Conservation (phyloP, 176 grass and related monocot genomes). For the Aegilops bicornis region DNA sequence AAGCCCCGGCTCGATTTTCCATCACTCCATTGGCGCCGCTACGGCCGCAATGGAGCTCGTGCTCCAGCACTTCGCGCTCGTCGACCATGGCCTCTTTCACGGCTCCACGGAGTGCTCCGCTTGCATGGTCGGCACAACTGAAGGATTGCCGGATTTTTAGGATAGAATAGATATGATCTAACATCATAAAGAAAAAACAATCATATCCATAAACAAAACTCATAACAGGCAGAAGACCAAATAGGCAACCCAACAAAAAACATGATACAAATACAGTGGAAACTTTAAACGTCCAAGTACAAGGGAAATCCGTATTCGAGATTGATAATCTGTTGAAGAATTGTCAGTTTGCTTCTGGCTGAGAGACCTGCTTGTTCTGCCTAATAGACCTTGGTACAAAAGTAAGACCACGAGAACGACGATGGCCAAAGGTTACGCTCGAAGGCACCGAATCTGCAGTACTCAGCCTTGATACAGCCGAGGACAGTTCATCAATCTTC, state of each 20-base stretch:
- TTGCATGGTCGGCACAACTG: no score
- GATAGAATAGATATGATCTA: no score
- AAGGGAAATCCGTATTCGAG: background rate
- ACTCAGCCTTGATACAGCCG: conserved; percentile 68
- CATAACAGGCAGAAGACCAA: no score
- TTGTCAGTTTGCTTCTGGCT: conserved; percentile 43
- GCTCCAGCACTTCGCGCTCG: no score
- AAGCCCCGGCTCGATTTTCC: no score
- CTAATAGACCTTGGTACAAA: conserved; percentile 74
- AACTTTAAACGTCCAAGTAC: background rate
- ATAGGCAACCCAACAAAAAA: background rate
- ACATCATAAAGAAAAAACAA: no score
- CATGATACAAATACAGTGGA: background rate
- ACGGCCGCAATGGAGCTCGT: no score
- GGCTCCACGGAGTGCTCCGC: no score
- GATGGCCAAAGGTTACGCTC: conserved; percentile 61
- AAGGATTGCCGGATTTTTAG: no score
- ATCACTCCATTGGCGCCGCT: no score
- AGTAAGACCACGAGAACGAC: conserved; percentile 56
- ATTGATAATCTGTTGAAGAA: background rate
- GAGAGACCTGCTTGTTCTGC: conserved; percentile 52
- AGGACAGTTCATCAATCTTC: conserved; percentile 63
- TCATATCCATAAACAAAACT: no score
- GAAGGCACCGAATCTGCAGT: conserved; percentile 47
- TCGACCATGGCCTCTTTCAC: no score